Evolutionary conservation across 768 basidiomycete genomes (phyloP), one percentile per base, ranked within the genome.

Genomic region (Porphyrellus cyaneotinctus): DNA sequence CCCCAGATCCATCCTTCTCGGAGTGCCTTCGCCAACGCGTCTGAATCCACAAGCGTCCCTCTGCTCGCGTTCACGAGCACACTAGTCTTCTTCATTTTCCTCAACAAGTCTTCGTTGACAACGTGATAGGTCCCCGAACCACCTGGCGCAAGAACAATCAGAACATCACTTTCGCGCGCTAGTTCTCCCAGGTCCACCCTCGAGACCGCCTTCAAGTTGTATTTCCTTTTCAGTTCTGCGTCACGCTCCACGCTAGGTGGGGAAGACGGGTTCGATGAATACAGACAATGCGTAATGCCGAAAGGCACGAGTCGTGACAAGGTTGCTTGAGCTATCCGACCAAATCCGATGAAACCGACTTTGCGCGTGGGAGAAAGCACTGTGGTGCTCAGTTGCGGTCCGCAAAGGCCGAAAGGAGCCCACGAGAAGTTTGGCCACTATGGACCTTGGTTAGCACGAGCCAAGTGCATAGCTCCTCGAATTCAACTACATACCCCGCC

Each of bases 331-430:
- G 93, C 84, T 60, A 98, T 98, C 23, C 95, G 83, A 7, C 95
- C 95, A 60, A 98, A 97, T 13, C 97, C 97, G 30, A 98, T 75
- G 73, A 98, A 97, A 1, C 92, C 94, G 2, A 85, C 82, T 1
- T 85, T 95, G 38, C 85, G 82, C 9, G 66, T 77, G 3, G 77
- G 77, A 8, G 79, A 73, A 15, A 74, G 60, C 2, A 63, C 51
- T 2, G 78, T 76, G 0, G 83, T 70, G 69, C 86, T 84, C 18
- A 90, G 71, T 64, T 93, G 91, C 2, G 83, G 88, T 0, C 95
- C 95, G 58, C 90, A 92, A 59, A 95, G 81, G 13, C 76, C 72
- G 70, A 92, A 94, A 0, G 95, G 95, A 0, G 83, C 72, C 89
- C 94, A 98, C 20, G 75, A 76, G 56, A 79, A 80, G 35, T 69